phyloP scores from a whole-genome alignment of 441 rosid species.

The Capsella rubella region DNA sequence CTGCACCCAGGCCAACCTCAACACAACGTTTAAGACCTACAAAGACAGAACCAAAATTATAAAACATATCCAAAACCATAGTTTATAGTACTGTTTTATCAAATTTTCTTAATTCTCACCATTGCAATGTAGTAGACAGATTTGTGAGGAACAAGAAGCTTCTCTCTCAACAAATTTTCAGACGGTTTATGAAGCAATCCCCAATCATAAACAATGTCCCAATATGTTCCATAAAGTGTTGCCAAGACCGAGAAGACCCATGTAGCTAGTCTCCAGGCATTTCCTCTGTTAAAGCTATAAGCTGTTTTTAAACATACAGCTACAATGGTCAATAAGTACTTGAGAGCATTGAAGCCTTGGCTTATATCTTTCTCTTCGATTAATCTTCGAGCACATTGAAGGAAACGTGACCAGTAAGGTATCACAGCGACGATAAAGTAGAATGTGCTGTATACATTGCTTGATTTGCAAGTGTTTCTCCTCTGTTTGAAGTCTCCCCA shows the following conservation, averaged over 20 bases:
- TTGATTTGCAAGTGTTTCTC: conserved; percentile 48
- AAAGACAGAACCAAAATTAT: neutral
- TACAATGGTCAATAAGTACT: conserved; percentile 63
- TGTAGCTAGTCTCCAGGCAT: conserved; percentile 53
- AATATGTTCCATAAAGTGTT: conserved; percentile 58
- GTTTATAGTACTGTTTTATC: neutral
- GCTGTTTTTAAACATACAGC: conserved; percentile 71
- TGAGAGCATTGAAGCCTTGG: conserved; percentile 65
- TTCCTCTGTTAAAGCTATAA: conserved; percentile 48
- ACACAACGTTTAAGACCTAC: conserved; percentile 64
- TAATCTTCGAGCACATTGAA: conserved; percentile 69
- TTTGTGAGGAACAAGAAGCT: conserved; percentile 70
- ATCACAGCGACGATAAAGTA: conserved; percentile 66
- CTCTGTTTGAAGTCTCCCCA: conserved; percentile 71
- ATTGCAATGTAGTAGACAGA: conserved; percentile 63
- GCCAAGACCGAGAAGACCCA: conserved; percentile 62
- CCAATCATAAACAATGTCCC: conserved; percentile 88
- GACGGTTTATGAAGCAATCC: conserved; percentile 67
- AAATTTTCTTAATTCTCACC: conserved; percentile 43
- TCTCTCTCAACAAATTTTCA: conserved; percentile 74
- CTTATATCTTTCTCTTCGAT: conserved; percentile 67
- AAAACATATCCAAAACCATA: neutral
- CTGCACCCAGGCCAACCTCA: conserved; percentile 80
- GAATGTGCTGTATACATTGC: conserved; percentile 50
- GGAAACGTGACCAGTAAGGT: conserved; percentile 67